phyloP scores from a whole-genome alignment of 108 stramenopile species.

The Licmophora abbreviata region DNA sequence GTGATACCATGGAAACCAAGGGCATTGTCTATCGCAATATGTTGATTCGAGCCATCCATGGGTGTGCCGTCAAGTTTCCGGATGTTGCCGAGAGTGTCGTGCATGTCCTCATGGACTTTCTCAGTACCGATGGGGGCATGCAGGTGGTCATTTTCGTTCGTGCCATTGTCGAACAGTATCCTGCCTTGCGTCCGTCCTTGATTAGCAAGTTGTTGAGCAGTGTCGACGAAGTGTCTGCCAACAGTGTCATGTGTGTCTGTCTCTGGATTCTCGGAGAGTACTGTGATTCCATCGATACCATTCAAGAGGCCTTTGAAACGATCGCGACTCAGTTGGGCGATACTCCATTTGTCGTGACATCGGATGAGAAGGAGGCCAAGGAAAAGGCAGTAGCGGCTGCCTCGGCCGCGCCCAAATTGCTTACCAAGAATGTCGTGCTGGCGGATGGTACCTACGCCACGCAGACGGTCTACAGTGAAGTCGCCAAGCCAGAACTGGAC shows the following conservation, averaged over 20 bases:
- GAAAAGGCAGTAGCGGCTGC: constrained; percentile 46
- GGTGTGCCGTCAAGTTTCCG: constrained; percentile 92
- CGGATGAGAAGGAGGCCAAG: constrained; percentile 51
- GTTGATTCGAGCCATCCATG: constrained; percentile 94
- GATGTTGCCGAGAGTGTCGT: constrained; percentile 94
- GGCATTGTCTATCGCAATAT: constrained; percentile 84
- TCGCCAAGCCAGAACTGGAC: constrained; percentile 42
- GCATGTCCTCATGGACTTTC: constrained; percentile 93
- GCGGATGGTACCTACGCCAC: constrained; percentile 99
- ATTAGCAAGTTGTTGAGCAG: constrained; percentile 85
- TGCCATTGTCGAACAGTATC: constrained; percentile 95
- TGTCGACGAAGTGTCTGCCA: constrained; percentile 74
- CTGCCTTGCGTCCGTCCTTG: constrained; percentile 75
- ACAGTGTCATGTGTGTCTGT: constrained; percentile 89
- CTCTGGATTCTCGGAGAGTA: constrained; percentile 99
- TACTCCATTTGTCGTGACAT: constrained; percentile 64
- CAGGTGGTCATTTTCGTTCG: constrained; percentile 96
- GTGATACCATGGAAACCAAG: constrained; percentile 78
- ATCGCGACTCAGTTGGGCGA: constrained; percentile 71
- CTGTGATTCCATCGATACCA: constrained; percentile 59
- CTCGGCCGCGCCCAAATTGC: constrained; percentile 63
- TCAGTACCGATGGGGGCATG: constrained; percentile 81
- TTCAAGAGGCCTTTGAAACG: constrained; percentile 70
- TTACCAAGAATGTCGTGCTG: constrained; percentile 94
- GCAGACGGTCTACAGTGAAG: constrained; percentile 78